Base-by-base conservation (phyloP, 352 stramenopile genomes). In the Phytophthora pinifolia region DNA sequence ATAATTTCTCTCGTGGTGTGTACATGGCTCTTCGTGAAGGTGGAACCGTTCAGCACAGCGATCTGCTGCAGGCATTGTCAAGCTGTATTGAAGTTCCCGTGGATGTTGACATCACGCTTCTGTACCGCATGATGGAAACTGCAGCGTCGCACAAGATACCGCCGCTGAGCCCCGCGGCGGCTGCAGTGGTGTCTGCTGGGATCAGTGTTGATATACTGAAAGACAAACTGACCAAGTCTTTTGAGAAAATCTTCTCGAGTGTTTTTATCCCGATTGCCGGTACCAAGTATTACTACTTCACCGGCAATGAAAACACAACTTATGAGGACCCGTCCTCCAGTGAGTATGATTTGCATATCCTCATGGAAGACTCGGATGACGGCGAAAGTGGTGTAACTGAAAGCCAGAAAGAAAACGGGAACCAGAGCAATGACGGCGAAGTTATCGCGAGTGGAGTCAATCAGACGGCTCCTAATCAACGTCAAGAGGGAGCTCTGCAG, bases 1-100 rank as follows among this genome's bases (percentile, higher is more conserved):
- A 93, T 54, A 96, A 94, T 41, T 96, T 96, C 46, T 93, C 86
- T 37, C 79, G 85, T 45, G 86, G 84, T 41, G 83, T 96, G 27
- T 94, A 96, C 48, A 78, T 92, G 30, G 74, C 85, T 8, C 53
- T 96, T 13, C 77, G 86, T 22, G 80, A 92, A 63, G 80, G 79
- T 18, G 74, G 72, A n/a, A 46, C 70, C 6, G 75, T 96, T 0
- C 77, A 96, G 44, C 84, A 90, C 43, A 93, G 78, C 35, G 86
- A 96, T 67, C 70, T 96, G 58, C 73, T 94, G 15, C 86, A 94
- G 56, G 86, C 86, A 9, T 62, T 96, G 12, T 93, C 83, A 20
- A 94, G 83, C 46, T 96, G 86, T 53, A 70, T 92, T 22, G 80
- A 94, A 65, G 70, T 96, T 8, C 82, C 86, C 9, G 61, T 94